phyloP scores from a whole-genome alignment of 768 basidiomycete species.

The Udeniomyces megalosporus region DNA sequence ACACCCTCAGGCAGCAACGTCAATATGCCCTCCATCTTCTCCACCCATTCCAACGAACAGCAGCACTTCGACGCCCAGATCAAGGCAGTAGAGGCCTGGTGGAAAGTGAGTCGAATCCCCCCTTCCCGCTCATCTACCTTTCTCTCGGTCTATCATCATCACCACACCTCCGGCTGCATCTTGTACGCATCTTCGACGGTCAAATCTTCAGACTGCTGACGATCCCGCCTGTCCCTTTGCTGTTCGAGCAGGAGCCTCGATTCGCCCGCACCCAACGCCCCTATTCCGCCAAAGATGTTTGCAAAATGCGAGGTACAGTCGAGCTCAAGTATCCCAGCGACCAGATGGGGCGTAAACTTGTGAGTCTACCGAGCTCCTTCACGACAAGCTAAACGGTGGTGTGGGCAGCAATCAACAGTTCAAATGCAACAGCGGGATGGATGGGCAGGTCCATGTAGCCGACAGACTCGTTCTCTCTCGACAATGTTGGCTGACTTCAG shows the following conservation, averaged over 20 bases:
- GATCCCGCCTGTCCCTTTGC: background rate
- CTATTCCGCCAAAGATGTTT: constrained; percentile 83
- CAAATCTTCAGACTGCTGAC: too few species aligned
- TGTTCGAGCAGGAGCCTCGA: constrained; percentile 50
- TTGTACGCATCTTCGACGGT: too few species aligned
- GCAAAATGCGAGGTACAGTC: constrained; percentile 80
- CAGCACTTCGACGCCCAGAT: constrained; percentile 64
- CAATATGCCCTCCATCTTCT: background rate
- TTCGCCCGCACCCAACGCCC: constrained; percentile 76
- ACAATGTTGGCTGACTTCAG: background rate
- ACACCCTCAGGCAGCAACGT: too few species aligned
- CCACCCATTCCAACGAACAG: constrained; percentile 26
- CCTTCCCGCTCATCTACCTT: background rate
- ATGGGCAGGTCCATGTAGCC: background rate
- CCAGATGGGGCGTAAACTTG: constrained; percentile 66
- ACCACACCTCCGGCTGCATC: too few species aligned
- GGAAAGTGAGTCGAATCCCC: constrained; percentile 46
- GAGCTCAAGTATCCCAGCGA: constrained; percentile 74
- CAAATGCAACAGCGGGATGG: background rate
- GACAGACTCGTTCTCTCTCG: background rate
- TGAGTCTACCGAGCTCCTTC: background rate
- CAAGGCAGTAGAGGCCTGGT: constrained; percentile 73
- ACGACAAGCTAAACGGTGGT: too few species aligned
- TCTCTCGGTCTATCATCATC: too few species aligned
- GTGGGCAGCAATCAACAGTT: background rate